Conservation (phyloP, 2,329 filamentous ascomycete genomes). For the Diaporthe sp. region DNA sequence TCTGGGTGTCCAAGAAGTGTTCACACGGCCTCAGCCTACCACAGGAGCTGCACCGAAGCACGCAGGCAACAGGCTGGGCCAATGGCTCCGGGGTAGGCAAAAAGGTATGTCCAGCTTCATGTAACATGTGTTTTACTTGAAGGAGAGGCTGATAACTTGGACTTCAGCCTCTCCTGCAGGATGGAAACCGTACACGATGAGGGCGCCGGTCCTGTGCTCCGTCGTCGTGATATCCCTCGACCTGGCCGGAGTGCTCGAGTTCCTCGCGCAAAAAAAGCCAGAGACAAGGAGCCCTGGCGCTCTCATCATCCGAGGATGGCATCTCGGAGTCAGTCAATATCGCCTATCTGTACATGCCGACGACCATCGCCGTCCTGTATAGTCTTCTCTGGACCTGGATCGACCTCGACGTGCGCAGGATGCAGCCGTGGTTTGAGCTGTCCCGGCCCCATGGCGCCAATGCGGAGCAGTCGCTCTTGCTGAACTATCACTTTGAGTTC, state of each 20-base stretch:
- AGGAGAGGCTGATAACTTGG: background rate
- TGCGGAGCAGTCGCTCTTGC: conserved; percentile 56
- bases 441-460: conserved; percentile 56
- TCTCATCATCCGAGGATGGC: conserved; percentile 39
- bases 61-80: background rate
- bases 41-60: background rate
- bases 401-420: conserved; percentile 66
- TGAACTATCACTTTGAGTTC: conserved; percentile 63
- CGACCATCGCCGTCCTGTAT: conserved; percentile 63
- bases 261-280: conserved; percentile 53
- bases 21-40: background rate
- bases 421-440: conserved; percentile 70
- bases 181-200: conserved; percentile 53
- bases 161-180: conserved; percentile 20
- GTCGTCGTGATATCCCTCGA: conserved; percentile 50
- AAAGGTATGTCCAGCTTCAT: background rate
- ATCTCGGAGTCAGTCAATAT: conserved; percentile 51
- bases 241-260: conserved; percentile 56
- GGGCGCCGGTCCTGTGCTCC: conserved; percentile 47
- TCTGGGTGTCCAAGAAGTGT: background rate
- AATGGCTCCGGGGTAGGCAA: background rate
- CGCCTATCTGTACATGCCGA: conserved; percentile 63
- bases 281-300: conserved; percentile 51
- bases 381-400: conserved; percentile 69
- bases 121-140: background rate